Evolutionary conservation across 2,329 filamentous ascomycete genomes (phyloP).

Genomic region (Tolypocladium nubicola): DNA sequence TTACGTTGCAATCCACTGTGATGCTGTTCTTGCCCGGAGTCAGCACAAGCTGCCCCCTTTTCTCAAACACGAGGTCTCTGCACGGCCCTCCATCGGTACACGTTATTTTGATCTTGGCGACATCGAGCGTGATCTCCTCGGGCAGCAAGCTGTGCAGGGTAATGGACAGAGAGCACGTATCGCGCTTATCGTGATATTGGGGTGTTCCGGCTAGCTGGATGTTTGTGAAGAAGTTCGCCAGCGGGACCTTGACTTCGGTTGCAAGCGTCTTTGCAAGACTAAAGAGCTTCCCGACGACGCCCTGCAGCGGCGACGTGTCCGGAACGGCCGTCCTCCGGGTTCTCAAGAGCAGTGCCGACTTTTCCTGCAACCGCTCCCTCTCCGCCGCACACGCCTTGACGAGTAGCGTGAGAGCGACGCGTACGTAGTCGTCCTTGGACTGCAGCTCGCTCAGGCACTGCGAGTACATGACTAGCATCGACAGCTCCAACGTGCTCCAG

Average conservation of each 20-base stretch:
- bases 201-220: constrained; percentile 59
- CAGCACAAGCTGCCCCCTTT: constrained; percentile 14
- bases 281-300: constrained; percentile 37
- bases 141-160: constrained; percentile 61
- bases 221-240: constrained; percentile 64
- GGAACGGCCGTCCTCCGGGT: constrained; percentile 7
- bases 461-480: constrained; percentile 78
- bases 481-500: constrained; percentile 72
- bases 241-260: constrained; percentile 54
- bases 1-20: constrained; percentile 23
- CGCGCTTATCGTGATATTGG: constrained; percentile 56
- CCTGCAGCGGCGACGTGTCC: constrained; percentile 30
- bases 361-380: constrained; percentile 33
- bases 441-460: constrained; percentile 69
- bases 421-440: constrained; percentile 68
- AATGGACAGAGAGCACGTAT: constrained; percentile 65
- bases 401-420: constrained; percentile 63
- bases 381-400: constrained; percentile 52
- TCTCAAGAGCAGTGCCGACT: constrained; percentile 11
- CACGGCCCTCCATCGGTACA: constrained; percentile 41
- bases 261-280: constrained; percentile 31
- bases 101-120: constrained; percentile 52
- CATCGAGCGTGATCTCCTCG: constrained; percentile 57
- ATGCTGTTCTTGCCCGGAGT: constrained; percentile 39
- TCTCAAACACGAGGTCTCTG: constrained; percentile 43